These are phyloP conservation scores for Tuber microsphaerosporum DNA, from an alignment of 495 filamentous ascomycete genomes.

Conservation along the genomic window DNA sequence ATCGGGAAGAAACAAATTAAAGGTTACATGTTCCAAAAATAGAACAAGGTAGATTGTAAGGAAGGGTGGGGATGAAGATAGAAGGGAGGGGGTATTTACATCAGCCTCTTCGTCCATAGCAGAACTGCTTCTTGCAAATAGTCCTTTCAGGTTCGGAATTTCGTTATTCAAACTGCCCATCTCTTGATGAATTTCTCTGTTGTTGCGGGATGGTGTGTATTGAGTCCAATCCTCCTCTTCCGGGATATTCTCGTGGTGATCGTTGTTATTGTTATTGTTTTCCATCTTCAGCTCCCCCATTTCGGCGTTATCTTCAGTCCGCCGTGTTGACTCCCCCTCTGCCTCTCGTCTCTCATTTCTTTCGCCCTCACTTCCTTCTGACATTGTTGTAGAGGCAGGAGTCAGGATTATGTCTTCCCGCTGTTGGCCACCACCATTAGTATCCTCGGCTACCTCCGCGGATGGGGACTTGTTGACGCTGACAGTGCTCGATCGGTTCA, in stretches of 20 bases:
- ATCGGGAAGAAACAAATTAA: slow-evolving; percentile 1
- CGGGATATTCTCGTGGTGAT: not conserved
- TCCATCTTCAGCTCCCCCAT: not conserved
- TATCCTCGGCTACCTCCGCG: slow-evolving; percentile 19
- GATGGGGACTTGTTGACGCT: slow-evolving; percentile 22
- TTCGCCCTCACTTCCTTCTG: slow-evolving; percentile 23
- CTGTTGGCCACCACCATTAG: not conserved
- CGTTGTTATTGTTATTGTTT: slow-evolving; percentile 6
- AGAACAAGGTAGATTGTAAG: not conserved
- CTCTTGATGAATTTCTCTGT: slow-evolving; percentile 20
- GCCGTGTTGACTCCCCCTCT: not conserved
- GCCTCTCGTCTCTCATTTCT: not conserved
- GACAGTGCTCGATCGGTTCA: slow-evolving; percentile 15
- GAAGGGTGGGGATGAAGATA: not conserved
- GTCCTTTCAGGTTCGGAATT: slow-evolving; percentile 30
- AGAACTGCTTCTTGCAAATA: slow-evolving; percentile 28
- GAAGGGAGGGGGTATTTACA: slow-evolving; percentile 21
- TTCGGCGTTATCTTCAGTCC: not conserved
- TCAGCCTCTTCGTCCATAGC: slow-evolving; percentile 31
- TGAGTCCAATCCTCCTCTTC: slow-evolving; percentile 1
- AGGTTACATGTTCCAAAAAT: not conserved
- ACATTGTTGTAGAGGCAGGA: slow-evolving; percentile 30
- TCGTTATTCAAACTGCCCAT: slow-evolving; percentile 39
- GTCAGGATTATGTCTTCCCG: slow-evolving; percentile 29
- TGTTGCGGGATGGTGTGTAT: not conserved